phyloP scores from a whole-genome alignment of 208 protist genomes.

The Trypanosoma avium region DNA sequence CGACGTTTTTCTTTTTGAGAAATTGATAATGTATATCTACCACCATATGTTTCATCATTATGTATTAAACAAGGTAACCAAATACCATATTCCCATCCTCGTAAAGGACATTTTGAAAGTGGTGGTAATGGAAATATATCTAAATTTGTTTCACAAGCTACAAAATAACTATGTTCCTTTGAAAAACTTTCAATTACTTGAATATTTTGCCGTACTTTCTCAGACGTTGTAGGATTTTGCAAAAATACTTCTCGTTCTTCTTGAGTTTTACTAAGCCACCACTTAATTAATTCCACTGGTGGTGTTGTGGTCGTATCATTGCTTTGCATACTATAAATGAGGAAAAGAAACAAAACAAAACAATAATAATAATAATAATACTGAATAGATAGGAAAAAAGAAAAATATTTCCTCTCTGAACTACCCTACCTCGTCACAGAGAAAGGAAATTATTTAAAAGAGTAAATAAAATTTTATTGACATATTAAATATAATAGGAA shows the following conservation, averaged over 20 bases:
- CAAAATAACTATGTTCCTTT: constrained; percentile 47
- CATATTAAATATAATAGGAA: background rate
- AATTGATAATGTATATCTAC: constrained; percentile 4
- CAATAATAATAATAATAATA: constrained; percentile 10
- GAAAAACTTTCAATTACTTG: constrained; percentile 54
- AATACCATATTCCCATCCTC: constrained; percentile 1
- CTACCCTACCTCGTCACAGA: no score
- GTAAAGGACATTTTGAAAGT: background rate
- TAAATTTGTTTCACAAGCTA: constrained; percentile 49
- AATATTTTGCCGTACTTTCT: constrained; percentile 52
- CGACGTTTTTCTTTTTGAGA: constrained; percentile 1
- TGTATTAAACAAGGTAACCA: constrained; percentile 19
- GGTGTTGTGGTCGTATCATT: constrained; percentile 1
- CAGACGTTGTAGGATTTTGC: constrained; percentile 40
- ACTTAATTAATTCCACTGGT: constrained; percentile 34
- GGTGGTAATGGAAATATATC: constrained; percentile 34
- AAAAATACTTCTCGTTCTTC: constrained; percentile 60
- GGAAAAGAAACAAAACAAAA: constrained; percentile 4
- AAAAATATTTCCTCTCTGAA: background rate
- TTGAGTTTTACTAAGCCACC: constrained; percentile 68
- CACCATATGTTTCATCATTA: constrained; percentile 12
- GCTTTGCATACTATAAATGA: background rate
- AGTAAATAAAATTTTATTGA: no score
- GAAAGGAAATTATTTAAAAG: no score
- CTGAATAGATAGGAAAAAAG: background rate